Base-by-base conservation (phyloP, 2,329 filamentous ascomycete genomes). In the Colletotrichum sp. region DNA sequence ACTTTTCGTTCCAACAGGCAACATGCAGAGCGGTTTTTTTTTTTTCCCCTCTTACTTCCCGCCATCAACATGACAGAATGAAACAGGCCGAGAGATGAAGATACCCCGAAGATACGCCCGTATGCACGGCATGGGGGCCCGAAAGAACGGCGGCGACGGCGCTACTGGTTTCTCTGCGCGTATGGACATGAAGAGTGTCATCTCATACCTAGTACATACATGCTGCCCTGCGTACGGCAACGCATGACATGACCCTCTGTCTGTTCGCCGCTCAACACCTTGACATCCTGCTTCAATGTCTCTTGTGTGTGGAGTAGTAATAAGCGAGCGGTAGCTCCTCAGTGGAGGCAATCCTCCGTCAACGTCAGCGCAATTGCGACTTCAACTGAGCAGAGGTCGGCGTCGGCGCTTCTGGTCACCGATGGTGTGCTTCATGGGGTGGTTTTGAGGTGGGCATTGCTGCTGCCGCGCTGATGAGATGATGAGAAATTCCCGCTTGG, bases 1-100 rank as follows among this genome's bases (percentile, higher is more conserved):
- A 28, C 16, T 71, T 68, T 71, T 60, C 72, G 60, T 74, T 74
- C 72, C 72, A 74, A 18, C 28, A 60, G 24, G 3, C 73, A 34
- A 75, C 39, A 63, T 12, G 24, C 55, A 64, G 36, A 18, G 21
- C 34, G 32, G 6, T 13, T 21, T 21, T 57, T 63, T 30, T 21
- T 21, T 57, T 63, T 30, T 14, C 18, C 13, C 6, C 4, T 21
- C 32, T 57, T 21, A 39, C 30, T 55, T 52, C 30, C 39, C 24
- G 12, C 34, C 26, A 21, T 43, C 9, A 32, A 48, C 18, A 55
- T 59, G 68, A n/a, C 55, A 67, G 18, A 75, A 63, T 36, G 26
- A 55, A 55, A 43, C n/a, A 48, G 57, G 28, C 28, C 36, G 34
- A n/a, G 26, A 30, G 26, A n/a, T 43, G 67, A 68, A 30, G 12